These are phyloP conservation scores for Aspergillus panamensis DNA, from an alignment of 495 filamentous ascomycete genomes.

Conservation along the genomic window DNA sequence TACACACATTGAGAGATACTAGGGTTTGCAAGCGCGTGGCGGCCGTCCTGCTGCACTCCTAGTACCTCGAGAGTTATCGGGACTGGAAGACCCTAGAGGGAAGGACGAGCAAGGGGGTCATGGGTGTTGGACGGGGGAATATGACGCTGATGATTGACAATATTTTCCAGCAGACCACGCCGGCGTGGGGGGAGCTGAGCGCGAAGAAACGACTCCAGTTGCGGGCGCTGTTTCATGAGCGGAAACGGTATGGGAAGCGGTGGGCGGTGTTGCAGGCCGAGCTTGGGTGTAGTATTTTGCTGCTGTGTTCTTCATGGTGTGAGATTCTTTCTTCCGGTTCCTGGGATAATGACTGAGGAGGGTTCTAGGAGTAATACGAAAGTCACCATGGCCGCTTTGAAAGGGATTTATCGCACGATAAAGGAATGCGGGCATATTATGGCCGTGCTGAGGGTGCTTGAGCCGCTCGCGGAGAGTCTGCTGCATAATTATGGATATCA, in stretches of 20 bases:
- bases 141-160: neutral
- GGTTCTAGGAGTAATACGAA: neutral
- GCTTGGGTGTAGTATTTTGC: neutral
- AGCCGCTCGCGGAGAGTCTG: neutral
- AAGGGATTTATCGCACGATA: neutral
- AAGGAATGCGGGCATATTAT: neutral
- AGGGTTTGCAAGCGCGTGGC: neutral
- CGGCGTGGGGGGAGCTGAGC: neutral
- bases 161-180: neutral
- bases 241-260: slow-evolving; percentile 7
- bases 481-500: neutral
- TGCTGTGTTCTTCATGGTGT: slow-evolving; percentile 6
- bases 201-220: neutral
- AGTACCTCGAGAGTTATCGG: neutral
- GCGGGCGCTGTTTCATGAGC: slow-evolving; percentile 1
- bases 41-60: slow-evolving; percentile 1
- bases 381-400: neutral
- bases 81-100: neutral
- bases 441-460: neutral
- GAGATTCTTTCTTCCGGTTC: neutral
- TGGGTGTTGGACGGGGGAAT: neutral
- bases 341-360: neutral
- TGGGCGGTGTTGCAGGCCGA: neutral
- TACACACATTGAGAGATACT: neutral
- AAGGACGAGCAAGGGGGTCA: neutral